These are phyloP conservation scores for Ilyonectria robusta DNA, from an alignment of 2,329 filamentous ascomycete genomes.

Conservation along the genomic window DNA sequence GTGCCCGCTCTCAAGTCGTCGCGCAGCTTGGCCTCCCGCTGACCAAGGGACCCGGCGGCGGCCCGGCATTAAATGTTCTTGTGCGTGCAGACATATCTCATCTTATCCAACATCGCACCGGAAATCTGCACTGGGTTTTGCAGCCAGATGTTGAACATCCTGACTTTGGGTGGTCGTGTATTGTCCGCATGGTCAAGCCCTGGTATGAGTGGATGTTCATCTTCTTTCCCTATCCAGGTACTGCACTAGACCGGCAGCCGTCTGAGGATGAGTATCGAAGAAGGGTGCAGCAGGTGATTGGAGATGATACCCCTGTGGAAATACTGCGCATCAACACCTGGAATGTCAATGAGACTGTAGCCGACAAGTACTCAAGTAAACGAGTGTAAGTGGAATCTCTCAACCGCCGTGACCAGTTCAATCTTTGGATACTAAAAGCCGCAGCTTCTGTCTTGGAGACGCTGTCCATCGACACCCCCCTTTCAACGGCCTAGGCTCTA, in stretches of 20 bases:
- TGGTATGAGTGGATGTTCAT: constrained; percentile 76
- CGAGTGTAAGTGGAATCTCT: constrained; percentile 55
- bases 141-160: constrained; percentile 67
- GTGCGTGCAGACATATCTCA: constrained; percentile 64
- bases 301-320: constrained; percentile 64
- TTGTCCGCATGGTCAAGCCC: constrained; percentile 73
- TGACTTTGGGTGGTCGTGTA: constrained; percentile 63
- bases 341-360: constrained; percentile 62
- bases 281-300: constrained; percentile 65
- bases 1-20: constrained; percentile 57
- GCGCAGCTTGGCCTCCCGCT: constrained; percentile 55
- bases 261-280: constrained; percentile 60
- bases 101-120: constrained; percentile 63
- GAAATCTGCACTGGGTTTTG: constrained; percentile 74
- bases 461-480: constrained; percentile 72
- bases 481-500: constrained; percentile 69
- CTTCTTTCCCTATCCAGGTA: constrained; percentile 60
- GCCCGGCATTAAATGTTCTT: constrained; percentile 58
- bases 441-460: constrained; percentile 69
- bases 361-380: constrained; percentile 67
- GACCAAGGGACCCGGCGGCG: constrained; percentile 59
- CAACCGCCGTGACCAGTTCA: no score
- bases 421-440: no score
- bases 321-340: constrained; percentile 55
- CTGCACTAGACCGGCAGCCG: constrained; percentile 55